Conservation (phyloP, 129 eudicot species). For the Mikania micrantha region DNA sequence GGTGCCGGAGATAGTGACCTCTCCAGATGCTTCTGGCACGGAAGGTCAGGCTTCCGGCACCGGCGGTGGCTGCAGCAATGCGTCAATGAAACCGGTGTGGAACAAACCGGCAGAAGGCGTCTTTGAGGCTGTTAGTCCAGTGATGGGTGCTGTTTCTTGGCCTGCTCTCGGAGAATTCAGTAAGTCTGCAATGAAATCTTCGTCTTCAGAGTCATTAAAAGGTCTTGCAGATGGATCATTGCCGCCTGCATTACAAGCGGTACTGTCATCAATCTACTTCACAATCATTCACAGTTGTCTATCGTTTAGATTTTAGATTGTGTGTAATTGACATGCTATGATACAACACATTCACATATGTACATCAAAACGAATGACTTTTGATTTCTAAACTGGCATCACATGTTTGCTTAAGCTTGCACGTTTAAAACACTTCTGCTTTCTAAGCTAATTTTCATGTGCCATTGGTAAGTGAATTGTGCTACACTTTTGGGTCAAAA, state of each 20-base stretch:
- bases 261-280: background rate
- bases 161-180: slow-evolving; percentile 66
- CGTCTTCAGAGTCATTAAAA: slow-evolving; percentile 40
- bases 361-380: too few relatives aligned
- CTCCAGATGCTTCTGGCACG: slow-evolving; percentile 8
- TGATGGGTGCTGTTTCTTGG: slow-evolving; percentile 70
- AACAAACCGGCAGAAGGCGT: slow-evolving; percentile 56
- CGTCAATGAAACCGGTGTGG: slow-evolving; percentile 57
- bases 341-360: too few relatives aligned
- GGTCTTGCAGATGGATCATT: slow-evolving; percentile 36
- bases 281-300: background rate
- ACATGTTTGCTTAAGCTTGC: background rate
- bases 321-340: slow-evolving; percentile 1
- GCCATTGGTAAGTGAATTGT: background rate
- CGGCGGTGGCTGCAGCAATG: slow-evolving; percentile 19
- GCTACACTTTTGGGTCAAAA: background rate
- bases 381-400: too few relatives aligned
- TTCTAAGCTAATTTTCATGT: background rate
- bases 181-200: slow-evolving; percentile 46
- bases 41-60: slow-evolving; percentile 7
- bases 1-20: slow-evolving; percentile 12
- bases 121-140: slow-evolving; percentile 38
- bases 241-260: slow-evolving; percentile 32
- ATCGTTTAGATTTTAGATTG: background rate
- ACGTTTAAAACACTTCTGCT: too few relatives aligned